Evolutionary conservation across 1,139 yeast genomes (phyloP).

Genomic region (Sugiyamaella pinicola): DNA sequence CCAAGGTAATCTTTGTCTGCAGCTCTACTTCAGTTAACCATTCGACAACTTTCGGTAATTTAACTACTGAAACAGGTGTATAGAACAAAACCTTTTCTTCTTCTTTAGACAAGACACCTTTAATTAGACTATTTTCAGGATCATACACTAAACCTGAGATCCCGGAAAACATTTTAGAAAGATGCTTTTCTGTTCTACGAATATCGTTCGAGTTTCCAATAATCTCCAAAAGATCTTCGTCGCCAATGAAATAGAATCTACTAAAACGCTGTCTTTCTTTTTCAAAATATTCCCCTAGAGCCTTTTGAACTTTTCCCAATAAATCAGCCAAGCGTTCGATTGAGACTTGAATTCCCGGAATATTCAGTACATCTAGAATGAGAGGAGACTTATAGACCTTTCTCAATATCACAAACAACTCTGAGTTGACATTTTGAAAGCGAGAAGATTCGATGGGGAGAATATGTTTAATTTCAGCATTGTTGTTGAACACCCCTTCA

Average conservation of each 20-base stretch:
- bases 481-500: slow-evolving; percentile 69
- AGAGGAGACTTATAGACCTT: slow-evolving; percentile 54
- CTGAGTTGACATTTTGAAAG: slow-evolving; percentile 65
- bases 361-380: slow-evolving; percentile 59
- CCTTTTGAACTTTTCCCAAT: slow-evolving; percentile 59
- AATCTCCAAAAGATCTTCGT: slow-evolving; percentile 83
- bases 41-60: slow-evolving; percentile 53
- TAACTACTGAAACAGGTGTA: slow-evolving; percentile 50
- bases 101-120: slow-evolving; percentile 60
- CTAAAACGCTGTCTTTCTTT: slow-evolving; percentile 77
- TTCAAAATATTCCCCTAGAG: slow-evolving; percentile 79
- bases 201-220: slow-evolving; percentile 67
- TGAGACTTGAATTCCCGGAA: slow-evolving; percentile 53
- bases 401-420: slow-evolving; percentile 56
- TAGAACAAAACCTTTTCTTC: slow-evolving; percentile 58
- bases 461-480: slow-evolving; percentile 59
- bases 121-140: slow-evolving; percentile 45
- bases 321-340: slow-evolving; percentile 60
- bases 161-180: slow-evolving; percentile 75
- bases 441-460: slow-evolving; percentile 73
- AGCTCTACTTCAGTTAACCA: slow-evolving; percentile 67
- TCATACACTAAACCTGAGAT: slow-evolving; percentile 52
- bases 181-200: slow-evolving; percentile 56
- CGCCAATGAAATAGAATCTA: slow-evolving; percentile 85
- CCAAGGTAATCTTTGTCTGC: slow-evolving; percentile 51